Evolutionary conservation across 2,329 filamentous ascomycete genomes (phyloP).

Genomic region (Aspergillus unguis): DNA sequence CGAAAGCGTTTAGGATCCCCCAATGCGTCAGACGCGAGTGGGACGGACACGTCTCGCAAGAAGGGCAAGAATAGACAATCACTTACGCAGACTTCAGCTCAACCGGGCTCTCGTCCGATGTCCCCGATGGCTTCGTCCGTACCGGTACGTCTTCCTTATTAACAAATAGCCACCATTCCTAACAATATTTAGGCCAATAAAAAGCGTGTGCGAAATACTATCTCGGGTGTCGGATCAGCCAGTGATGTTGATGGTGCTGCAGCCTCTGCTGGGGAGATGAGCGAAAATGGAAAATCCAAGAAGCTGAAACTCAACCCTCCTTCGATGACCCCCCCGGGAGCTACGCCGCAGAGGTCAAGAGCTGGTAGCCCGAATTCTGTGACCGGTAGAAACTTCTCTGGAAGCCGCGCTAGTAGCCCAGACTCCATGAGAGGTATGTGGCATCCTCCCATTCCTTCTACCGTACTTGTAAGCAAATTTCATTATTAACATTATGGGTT

Average conservation of each 20-base stretch:
- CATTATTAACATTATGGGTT: not conserved
- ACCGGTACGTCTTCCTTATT: slow-evolving; percentile 31
- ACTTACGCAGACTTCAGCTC: slow-evolving; percentile 29
- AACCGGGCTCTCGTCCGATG: slow-evolving; percentile 55
- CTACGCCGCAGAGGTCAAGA: slow-evolving; percentile 49
- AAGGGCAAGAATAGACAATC: slow-evolving; percentile 68
- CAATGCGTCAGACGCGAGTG: slow-evolving; percentile 83
- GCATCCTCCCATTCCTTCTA: not conserved
- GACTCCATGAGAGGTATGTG: slow-evolving; percentile 31
- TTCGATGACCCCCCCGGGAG: slow-evolving; percentile 33
- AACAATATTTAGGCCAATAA: slow-evolving; percentile 45
- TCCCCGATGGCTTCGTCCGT: slow-evolving; percentile 62
- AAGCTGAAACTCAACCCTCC: slow-evolving; percentile 50
- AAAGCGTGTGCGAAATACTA: slow-evolving; percentile 44
- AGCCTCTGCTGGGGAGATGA: slow-evolving; percentile 46
- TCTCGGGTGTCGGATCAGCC: slow-evolving; percentile 44
- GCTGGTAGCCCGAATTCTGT: slow-evolving; percentile 45
- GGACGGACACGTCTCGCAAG: slow-evolving; percentile 82
- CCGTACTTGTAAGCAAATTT: no score
- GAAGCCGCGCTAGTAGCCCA: slow-evolving; percentile 42
- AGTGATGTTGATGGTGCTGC: slow-evolving; percentile 57
- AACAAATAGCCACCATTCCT: not conserved
- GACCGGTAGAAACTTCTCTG: slow-evolving; percentile 25
- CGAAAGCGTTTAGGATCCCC: slow-evolving; percentile 85
- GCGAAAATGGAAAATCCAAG: slow-evolving; percentile 43